These are phyloP conservation scores for Mycena sanguinolenta DNA, from an alignment of 768 basidiomycete genomes.

Conservation along the genomic window DNA sequence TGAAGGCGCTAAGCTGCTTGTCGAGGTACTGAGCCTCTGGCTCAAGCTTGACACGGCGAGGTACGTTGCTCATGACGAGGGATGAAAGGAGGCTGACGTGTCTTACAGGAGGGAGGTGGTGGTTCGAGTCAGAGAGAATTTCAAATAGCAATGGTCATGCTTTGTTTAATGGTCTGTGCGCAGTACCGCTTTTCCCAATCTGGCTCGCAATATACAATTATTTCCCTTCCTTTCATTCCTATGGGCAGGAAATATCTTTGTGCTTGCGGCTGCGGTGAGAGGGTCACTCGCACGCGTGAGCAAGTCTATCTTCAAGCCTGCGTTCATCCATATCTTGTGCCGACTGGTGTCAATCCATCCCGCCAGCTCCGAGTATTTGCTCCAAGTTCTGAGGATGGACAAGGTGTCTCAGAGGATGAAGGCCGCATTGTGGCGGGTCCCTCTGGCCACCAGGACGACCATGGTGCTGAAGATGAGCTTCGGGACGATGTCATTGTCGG, in stretches of 20 bases:
- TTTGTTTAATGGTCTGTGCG: neutral
- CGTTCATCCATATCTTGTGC: neutral
- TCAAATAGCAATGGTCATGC: neutral
- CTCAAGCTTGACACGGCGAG: neutral
- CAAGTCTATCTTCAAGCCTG: neutral
- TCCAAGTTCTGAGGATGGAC: constrained; percentile 4
- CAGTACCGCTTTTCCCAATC: neutral
- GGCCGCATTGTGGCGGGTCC: too few relatives aligned
- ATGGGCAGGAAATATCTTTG: neutral
- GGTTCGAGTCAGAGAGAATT: neutral
- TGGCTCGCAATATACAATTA: too few relatives aligned
- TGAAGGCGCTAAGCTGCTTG: neutral
- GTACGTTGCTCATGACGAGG: neutral
- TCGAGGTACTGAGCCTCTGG: neutral
- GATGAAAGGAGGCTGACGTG: neutral
- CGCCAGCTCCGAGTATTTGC: neutral
- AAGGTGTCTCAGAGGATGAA: too few relatives aligned
- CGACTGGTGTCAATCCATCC: neutral
- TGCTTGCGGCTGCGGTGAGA: neutral
- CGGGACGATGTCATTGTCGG: too few relatives aligned
- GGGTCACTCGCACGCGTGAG: too few relatives aligned
- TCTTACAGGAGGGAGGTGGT: neutral
- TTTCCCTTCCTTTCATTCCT: too few relatives aligned
- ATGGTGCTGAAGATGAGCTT: too few relatives aligned
- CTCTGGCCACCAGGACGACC: too few relatives aligned